phyloP scores from a whole-genome alignment of 2,329 filamentous ascomycete species.

The Tolypocladium pustulatum region DNA sequence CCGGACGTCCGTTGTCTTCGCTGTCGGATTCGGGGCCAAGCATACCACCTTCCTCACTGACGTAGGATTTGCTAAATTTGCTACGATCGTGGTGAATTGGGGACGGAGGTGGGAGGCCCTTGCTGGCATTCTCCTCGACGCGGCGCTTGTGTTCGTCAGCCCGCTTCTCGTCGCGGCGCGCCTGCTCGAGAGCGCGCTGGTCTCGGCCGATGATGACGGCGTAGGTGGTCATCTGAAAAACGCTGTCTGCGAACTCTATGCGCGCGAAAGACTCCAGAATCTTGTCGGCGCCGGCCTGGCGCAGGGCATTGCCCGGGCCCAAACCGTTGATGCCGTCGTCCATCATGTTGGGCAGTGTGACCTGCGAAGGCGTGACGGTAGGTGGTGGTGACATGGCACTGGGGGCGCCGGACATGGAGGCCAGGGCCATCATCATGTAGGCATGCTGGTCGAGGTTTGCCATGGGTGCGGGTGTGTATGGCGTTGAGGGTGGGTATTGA shows the following conservation, averaged over 20 bases:
- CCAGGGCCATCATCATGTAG: slow-evolving; percentile 35
- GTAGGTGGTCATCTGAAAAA: slow-evolving; percentile 70
- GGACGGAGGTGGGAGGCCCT: slow-evolving; percentile 39
- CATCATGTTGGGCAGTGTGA: slow-evolving; percentile 29
- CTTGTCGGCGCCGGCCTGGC: slow-evolving; percentile 25
- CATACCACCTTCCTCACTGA: slow-evolving; percentile 61
- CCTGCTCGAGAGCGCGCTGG: slow-evolving; percentile 45
- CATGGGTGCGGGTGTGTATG: slow-evolving; percentile 21
- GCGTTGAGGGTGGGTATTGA: slow-evolving; percentile 19
- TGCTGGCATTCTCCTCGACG: slow-evolving; percentile 34
- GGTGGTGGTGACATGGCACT: slow-evolving; percentile 29
- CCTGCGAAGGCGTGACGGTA: slow-evolving; percentile 35
- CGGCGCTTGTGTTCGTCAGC: slow-evolving; percentile 32
- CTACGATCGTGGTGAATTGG: slow-evolving; percentile 39
- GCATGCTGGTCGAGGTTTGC: slow-evolving; percentile 25
- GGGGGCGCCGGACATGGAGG: slow-evolving; percentile 24
- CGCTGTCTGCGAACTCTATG: slow-evolving; percentile 63
- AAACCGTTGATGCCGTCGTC: slow-evolving; percentile 18
- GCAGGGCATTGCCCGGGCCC: slow-evolving; percentile 18
- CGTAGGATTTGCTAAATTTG: slow-evolving; percentile 53
- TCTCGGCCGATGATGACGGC: slow-evolving; percentile 65
- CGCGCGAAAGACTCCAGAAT: slow-evolving; percentile 46
- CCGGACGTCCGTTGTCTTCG: slow-evolving; percentile 35
- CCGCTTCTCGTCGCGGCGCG: slow-evolving; percentile 39
- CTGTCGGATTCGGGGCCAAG: slow-evolving; percentile 51